These are phyloP conservation scores for Dacryopinax primogenitus DNA, from an alignment of 768 basidiomycete genomes.

Conservation along the genomic window DNA sequence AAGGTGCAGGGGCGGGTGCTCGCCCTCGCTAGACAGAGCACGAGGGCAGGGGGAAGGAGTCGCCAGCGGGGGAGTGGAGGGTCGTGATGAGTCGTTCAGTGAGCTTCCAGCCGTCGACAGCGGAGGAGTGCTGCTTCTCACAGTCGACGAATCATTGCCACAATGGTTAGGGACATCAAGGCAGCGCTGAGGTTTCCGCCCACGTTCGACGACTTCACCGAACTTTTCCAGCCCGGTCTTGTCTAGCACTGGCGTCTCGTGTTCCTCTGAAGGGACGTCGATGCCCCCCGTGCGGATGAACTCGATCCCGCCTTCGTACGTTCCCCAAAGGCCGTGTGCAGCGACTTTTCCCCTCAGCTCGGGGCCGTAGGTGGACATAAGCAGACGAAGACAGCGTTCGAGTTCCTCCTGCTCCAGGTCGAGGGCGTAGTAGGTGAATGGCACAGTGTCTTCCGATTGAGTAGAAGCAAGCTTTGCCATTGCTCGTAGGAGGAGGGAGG, in stretches of 20 bases:
- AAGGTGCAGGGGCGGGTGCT: slow-evolving; percentile 49
- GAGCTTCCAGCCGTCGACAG: slow-evolving; percentile 5
- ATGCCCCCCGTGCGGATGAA: slow-evolving; percentile 60
- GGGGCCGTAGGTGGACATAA: slow-evolving; percentile 44
- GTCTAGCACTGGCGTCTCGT: slow-evolving; percentile 6
- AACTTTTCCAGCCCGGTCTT: neutral
- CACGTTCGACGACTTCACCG: neutral
- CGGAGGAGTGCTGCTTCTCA: slow-evolving; percentile 5
- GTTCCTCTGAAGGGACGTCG: slow-evolving; percentile 6
- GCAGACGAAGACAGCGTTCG: slow-evolving; percentile 57
- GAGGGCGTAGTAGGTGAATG: slow-evolving; percentile 79
- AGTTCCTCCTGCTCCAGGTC: slow-evolving; percentile 85
- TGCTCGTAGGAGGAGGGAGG: slow-evolving; percentile 65
- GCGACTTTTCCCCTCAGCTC: slow-evolving; percentile 57
- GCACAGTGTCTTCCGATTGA: slow-evolving; percentile 24
- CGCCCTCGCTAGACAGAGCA: slow-evolving; percentile 7
- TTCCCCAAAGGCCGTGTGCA: slow-evolving; percentile 77
- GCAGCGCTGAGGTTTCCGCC: neutral
- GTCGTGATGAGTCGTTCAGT: slow-evolving; percentile 8
- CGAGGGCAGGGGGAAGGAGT: slow-evolving; percentile 2
- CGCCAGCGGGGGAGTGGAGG: slow-evolving; percentile 1
- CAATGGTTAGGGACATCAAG: neutral
- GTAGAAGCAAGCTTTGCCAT: slow-evolving; percentile 43
- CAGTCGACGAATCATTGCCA: neutral
- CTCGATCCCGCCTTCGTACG: slow-evolving; percentile 77